A percentile compares a stretch with the other conserved stretches of the same genome.
These are phyloP conservation scores for Sugiyamaella lignohabitans DNA, from an alignment of 805 yeast genomes.

Conservation along the genomic window DNA sequence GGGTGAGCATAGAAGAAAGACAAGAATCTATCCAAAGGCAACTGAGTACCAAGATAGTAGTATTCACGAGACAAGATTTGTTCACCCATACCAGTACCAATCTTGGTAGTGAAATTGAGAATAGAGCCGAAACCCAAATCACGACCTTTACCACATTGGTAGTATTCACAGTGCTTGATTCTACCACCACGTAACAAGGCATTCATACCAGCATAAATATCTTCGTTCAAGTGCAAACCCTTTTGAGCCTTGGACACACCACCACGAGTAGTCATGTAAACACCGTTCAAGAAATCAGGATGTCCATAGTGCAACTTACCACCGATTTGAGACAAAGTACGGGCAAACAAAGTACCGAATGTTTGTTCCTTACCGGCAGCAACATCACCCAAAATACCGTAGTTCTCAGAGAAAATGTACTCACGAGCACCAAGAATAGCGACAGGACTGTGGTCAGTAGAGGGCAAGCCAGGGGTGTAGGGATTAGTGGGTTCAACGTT, in stretches of 20 bases:
- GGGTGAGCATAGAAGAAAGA: conserved; percentile 83
- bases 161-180: conserved; percentile 75
- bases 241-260: conserved; percentile 83
- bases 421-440: conserved; percentile 83
- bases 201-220: conserved; percentile 81
- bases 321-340: conserved; percentile 75
- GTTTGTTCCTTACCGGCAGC: conserved; percentile 89
- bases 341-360: conserved; percentile 76
- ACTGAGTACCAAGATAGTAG: conserved; percentile 67
- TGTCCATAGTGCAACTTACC: conserved; percentile 84
- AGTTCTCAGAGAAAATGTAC: conserved; percentile 74
- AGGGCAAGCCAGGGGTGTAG: conserved; percentile 53
- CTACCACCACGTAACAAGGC: conserved; percentile 76
- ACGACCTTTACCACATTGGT: conserved; percentile 83
- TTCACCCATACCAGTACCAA: conserved; percentile 90
- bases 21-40: conserved; percentile 70
- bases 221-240: conserved; percentile 78
- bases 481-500: conserved; percentile 45
- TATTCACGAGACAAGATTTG: conserved; percentile 79
- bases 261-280: conserved; percentile 78
- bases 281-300: conserved; percentile 71
- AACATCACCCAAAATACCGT: conserved; percentile 76
- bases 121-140: conserved; percentile 81
- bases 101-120: conserved; percentile 73
- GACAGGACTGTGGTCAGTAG: conserved; percentile 43